phyloP scores from a whole-genome alignment of 78 protist species.

The Blattamonas nauphoetae region DNA sequence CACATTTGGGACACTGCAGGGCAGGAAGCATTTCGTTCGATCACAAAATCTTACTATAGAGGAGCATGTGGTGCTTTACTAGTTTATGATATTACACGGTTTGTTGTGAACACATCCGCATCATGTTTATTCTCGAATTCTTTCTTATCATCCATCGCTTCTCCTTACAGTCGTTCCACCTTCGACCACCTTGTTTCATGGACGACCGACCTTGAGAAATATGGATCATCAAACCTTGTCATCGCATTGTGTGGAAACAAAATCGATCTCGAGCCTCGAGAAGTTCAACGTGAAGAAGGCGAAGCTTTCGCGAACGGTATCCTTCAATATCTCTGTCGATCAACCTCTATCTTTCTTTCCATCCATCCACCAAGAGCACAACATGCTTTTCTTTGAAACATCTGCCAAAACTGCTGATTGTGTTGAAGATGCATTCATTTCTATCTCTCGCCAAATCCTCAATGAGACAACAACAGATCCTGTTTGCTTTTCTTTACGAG shows the following conservation, averaged over 20 bases:
- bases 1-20: slow-evolving; percentile 98
- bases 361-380: slow-evolving; percentile 45
- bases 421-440: slow-evolving; percentile 84
- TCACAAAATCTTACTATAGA: slow-evolving; percentile 94
- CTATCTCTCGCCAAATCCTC: no score
- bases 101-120: background rate
- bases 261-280: slow-evolving; percentile 68
- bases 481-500: no score
- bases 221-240: slow-evolving; percentile 63
- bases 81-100: slow-evolving; percentile 47
- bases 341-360: background rate
- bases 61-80: slow-evolving; percentile 77
- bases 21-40: slow-evolving; percentile 88
- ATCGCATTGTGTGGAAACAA: slow-evolving; percentile 96
- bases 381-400: slow-evolving; percentile 85
- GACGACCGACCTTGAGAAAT: slow-evolving; percentile 68
- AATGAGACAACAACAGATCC: no score
- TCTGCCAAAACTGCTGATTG: slow-evolving; percentile 88
- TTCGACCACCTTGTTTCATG: slow-evolving; percentile 81
- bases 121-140: background rate
- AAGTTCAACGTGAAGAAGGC: slow-evolving; percentile 84
- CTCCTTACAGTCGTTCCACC: slow-evolving; percentile 71
- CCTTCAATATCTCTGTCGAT: background rate
- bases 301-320: slow-evolving; percentile 61
- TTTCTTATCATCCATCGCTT: background rate